phyloP scores from a whole-genome alignment of 208 protist species.

The Strigomonas galati region DNA sequence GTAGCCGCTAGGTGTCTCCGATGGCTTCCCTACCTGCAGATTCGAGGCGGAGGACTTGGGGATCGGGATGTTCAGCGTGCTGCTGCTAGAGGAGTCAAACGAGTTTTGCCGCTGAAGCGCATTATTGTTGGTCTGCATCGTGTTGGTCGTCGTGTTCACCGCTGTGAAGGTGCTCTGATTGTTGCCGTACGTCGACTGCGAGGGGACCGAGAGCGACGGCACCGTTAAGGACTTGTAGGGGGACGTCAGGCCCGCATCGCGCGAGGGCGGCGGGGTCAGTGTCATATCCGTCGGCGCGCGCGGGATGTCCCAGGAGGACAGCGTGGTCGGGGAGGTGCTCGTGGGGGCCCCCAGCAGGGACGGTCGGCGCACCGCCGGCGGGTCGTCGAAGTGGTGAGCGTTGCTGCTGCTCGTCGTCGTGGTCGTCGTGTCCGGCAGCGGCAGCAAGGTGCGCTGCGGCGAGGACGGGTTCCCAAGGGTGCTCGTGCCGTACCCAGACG shows the following conservation, averaged over 20 bases:
- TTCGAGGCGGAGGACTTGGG: constrained; percentile 17
- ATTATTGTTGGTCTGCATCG: not conserved
- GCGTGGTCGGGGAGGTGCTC: not conserved
- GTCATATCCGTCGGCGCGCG: not conserved
- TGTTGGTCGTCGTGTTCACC: not conserved
- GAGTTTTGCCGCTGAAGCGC: constrained; percentile 5
- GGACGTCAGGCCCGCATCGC: not conserved
- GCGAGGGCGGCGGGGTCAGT: not conserved
- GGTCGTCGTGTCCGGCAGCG: not conserved
- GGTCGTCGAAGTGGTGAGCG: not conserved
- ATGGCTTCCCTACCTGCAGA: constrained; percentile 11
- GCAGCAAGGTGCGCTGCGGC: not conserved
- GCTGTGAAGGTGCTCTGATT: not conserved
- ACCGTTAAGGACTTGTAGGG: not conserved
- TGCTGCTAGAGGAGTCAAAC: constrained; percentile 18
- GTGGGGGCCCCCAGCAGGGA: not conserved
- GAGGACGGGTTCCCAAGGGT: not conserved
- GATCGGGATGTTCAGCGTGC: constrained; percentile 38
- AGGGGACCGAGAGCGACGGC: not conserved
- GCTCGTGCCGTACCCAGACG: not conserved
- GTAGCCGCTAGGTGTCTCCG: constrained; percentile 1
- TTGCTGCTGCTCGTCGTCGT: too few species aligned
- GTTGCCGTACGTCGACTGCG: not conserved
- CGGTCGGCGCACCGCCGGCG: not conserved
- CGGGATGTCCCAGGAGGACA: not conserved